These are phyloP conservation scores for Laguncularia racemosa DNA, from an alignment of 345 rosid genomes.

Conservation along the genomic window DNA sequence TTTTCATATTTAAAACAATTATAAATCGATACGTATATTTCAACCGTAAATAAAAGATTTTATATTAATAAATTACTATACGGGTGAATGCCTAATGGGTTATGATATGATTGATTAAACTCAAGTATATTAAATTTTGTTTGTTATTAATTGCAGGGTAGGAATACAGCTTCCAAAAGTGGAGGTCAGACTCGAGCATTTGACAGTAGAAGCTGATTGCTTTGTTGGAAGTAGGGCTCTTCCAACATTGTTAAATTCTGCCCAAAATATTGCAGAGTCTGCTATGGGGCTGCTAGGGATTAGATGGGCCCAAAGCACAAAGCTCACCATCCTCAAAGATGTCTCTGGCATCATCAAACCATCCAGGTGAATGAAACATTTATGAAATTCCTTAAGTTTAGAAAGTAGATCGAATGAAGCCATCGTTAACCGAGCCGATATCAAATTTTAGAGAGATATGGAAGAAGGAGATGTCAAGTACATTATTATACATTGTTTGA, in stretches of 20 bases:
- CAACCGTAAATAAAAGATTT: too few species aligned
- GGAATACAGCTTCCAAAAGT: constrained; percentile 76
- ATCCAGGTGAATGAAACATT: constrained; percentile 32
- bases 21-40: too few species aligned
- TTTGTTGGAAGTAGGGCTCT: constrained; percentile 75
- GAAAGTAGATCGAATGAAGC: too few species aligned
- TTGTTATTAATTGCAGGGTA: constrained; percentile 36
- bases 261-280: constrained; percentile 61
- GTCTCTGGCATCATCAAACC: constrained; percentile 69
- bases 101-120: not conserved
- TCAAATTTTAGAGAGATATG: too few species aligned
- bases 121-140: not conserved
- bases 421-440: too few species aligned
- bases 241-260: constrained; percentile 63
- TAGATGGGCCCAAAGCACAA: constrained; percentile 48
- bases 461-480: too few species aligned
- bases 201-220: constrained; percentile 69
- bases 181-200: constrained; percentile 66
- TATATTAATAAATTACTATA: too few species aligned
- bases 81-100: not conserved
- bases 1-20: too few species aligned
- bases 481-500: too few species aligned
- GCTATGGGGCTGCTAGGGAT: constrained; percentile 46
- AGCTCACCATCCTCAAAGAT: constrained; percentile 74
- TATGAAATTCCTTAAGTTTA: too few species aligned